Conservation (phyloP, 805 yeast genomes). For the Candida sakaeoensis region DNA sequence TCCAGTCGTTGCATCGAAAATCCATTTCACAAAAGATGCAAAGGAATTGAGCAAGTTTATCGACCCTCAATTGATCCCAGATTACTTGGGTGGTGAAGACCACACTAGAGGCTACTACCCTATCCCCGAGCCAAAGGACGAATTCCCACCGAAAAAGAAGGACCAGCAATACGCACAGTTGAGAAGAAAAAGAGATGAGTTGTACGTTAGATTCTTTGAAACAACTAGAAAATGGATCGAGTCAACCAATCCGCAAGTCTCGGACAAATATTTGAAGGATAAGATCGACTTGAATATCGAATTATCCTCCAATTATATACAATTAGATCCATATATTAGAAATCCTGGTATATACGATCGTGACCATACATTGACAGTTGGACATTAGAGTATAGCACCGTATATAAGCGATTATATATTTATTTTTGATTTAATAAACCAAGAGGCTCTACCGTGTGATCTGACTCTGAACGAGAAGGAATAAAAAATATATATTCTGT, state of each 20-base stretch:
- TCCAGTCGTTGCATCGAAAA: conserved; percentile 92
- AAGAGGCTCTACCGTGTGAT: no score
- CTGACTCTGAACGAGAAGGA: no score
- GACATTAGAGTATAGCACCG: no score
- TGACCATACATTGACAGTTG: conserved; percentile 45
- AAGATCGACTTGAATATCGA: conserved; percentile 50
- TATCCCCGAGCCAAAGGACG: conserved; percentile 48
- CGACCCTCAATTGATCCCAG: conserved; percentile 57
- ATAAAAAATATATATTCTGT: no score
- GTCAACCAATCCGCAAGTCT: conserved; percentile 48
- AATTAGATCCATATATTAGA: conserved; percentile 78
- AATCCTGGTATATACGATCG: conserved; percentile 78
- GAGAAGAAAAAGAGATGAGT: conserved; percentile 48
- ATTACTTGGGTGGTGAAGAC: conserved; percentile 72
- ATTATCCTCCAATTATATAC: conserved; percentile 60
- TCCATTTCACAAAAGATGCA: conserved; percentile 69
- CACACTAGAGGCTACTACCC: conserved; percentile 64
- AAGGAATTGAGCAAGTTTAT: conserved; percentile 68
- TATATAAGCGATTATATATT: no score
- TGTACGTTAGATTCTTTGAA: conserved; percentile 53
- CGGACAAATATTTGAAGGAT: conserved; percentile 47
- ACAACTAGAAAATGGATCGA: conserved; percentile 80
- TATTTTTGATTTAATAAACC: no score
- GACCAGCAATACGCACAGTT: conserved; percentile 42
- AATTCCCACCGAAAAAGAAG: conserved; percentile 20